phyloP scores from a whole-genome alignment of 31 red algal species.

The Porphyra umbilicalis region DNA sequence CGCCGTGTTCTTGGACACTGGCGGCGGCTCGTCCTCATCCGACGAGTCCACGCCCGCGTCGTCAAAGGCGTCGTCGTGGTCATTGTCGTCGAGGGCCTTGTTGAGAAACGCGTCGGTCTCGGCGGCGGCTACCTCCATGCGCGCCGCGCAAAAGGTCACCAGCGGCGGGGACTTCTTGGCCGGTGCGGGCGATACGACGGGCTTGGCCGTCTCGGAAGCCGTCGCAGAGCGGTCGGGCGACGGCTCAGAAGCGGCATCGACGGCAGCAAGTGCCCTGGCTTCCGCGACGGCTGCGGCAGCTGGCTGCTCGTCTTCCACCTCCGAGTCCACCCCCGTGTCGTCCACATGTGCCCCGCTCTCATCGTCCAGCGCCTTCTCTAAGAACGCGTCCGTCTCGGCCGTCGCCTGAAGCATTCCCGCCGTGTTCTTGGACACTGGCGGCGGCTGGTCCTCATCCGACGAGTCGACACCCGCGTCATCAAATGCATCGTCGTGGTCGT shows the following conservation, averaged over 20 bases:
- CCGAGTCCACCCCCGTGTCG: neutral
- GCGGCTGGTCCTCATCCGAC: neutral
- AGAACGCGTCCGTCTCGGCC: neutral
- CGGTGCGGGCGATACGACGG: no score
- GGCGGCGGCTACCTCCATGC: neutral
- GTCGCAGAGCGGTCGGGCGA: no score
- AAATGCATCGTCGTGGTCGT: neutral
- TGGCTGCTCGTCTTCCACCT: neutral
- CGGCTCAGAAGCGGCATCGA: no score
- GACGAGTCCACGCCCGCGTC: neutral
- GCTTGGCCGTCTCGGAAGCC: no score
- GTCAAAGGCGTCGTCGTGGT: neutral
- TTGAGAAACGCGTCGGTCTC: neutral
- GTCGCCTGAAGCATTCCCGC: neutral
- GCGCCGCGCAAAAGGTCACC: no score
- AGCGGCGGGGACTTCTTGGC: no score
- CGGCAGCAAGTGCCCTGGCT: no score
- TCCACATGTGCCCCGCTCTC: neutral
- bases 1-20: neutral
- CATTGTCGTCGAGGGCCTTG: neutral
- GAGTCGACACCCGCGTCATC: neutral
- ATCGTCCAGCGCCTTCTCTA: neutral
- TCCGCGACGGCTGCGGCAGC: no score
- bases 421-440: no score
- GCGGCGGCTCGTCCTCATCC: neutral